Percentiles rank a stretch among this genome's conserved stretches.
These are phyloP conservation scores for Quercus rubra DNA, from an alignment of 306 rosid genomes.

Conservation along the genomic window DNA sequence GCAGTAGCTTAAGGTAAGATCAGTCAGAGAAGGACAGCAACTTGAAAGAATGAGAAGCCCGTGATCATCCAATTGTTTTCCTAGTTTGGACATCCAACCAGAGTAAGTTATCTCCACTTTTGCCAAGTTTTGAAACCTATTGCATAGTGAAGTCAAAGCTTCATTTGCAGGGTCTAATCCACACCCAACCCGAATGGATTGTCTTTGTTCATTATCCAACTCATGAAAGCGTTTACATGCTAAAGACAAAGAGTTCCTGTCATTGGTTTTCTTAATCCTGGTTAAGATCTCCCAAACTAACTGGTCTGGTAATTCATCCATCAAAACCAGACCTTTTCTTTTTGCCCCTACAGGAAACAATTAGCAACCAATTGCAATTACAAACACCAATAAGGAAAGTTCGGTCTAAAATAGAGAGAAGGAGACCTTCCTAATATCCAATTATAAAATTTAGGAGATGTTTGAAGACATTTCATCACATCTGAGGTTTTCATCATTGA, in stretches of 20 bases:
- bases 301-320: constrained; percentile 79
- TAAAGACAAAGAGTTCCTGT: constrained; percentile 60
- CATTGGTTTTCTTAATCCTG: constrained; percentile 53
- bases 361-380: constrained; percentile 16
- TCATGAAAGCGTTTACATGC: constrained; percentile 50
- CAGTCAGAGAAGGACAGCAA: constrained; percentile 47
- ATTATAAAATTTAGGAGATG: not conserved
- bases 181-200: constrained; percentile 67
- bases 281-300: constrained; percentile 78
- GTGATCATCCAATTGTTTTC: constrained; percentile 81
- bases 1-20: constrained; percentile 80
- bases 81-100: constrained; percentile 93
- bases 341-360: not conserved
- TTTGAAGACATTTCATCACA: not conserved
- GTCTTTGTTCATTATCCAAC: constrained; percentile 68
- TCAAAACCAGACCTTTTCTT: constrained; percentile 13
- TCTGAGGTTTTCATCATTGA: not conserved
- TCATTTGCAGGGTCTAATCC: constrained; percentile 88
- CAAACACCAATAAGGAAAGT: not conserved
- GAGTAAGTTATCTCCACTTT: constrained; percentile 69
- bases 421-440: not conserved
- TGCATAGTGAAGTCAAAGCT: constrained; percentile 64
- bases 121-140: constrained; percentile 59
- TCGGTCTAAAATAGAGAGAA: not conserved
- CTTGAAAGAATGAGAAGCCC: constrained; percentile 68